These are phyloP conservation scores for Ogataea parapolymorpha DNA, from an alignment of 805 yeast genomes.

Conservation along the genomic window DNA sequence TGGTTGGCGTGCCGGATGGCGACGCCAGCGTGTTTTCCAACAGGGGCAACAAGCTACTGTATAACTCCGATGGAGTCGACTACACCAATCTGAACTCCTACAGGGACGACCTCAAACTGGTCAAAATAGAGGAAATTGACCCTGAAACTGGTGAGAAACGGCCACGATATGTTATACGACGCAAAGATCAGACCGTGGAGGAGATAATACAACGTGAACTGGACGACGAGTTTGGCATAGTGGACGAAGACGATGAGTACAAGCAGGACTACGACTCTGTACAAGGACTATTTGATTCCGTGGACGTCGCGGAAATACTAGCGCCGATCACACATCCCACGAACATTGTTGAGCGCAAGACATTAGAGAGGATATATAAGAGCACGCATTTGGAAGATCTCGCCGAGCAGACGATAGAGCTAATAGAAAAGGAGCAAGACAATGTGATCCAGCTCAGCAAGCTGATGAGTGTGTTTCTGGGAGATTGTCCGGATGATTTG, in stretches of 20 bases:
- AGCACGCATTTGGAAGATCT: constrained; percentile 53
- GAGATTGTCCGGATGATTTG: constrained; percentile 76
- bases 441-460: constrained; percentile 69
- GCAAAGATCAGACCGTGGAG: constrained; percentile 25
- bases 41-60: constrained; percentile 32
- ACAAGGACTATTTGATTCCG: constrained; percentile 44
- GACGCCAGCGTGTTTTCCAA: constrained; percentile 24
- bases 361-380: constrained; percentile 64
- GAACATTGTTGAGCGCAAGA: constrained; percentile 70
- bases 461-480: constrained; percentile 74
- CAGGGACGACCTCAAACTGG: constrained; percentile 22
- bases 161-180: constrained; percentile 24
- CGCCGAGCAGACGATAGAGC: constrained; percentile 69
- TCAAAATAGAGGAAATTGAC: constrained; percentile 18
- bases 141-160: constrained; percentile 17
- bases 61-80: constrained; percentile 24
- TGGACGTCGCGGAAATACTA: constrained; percentile 57
- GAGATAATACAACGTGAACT: constrained; percentile 26
- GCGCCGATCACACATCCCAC: constrained; percentile 79
- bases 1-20: constrained; percentile 15
- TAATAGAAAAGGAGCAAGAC: constrained; percentile 78
- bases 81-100: constrained; percentile 23
- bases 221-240: constrained; percentile 28
- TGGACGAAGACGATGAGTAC: constrained; percentile 18
- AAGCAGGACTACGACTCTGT: constrained; percentile 27